A percentile compares a stretch with the other conserved stretches of the same genome.
These are phyloP conservation scores for Malus hybrid DNA, from an alignment of 331 rosid species.

Conservation along the genomic window DNA sequence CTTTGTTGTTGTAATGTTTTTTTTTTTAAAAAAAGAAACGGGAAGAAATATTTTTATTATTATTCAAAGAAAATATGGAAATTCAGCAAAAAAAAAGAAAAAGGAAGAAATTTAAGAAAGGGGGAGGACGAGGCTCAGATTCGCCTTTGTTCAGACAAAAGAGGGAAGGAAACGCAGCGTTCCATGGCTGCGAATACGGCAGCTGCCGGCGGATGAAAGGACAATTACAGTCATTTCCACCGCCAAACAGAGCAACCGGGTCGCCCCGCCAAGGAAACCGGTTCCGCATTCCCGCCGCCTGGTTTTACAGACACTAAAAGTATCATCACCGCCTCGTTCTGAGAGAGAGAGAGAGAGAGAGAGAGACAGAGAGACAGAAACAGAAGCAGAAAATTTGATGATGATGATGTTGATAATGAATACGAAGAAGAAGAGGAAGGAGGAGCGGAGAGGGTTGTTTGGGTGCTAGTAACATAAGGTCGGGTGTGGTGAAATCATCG, in stretches of 20 bases:
- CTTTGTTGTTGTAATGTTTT: too few species aligned
- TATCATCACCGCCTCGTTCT: slow-evolving; percentile 12
- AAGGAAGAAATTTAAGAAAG: neutral
- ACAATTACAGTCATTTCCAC: neutral
- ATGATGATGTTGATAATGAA: neutral
- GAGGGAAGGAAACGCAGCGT: neutral
- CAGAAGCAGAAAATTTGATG: neutral
- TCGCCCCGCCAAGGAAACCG: slow-evolving; percentile 6
- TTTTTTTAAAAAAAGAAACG: too few species aligned
- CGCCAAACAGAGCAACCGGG: slow-evolving; percentile 6
- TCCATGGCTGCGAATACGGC: slow-evolving; percentile 5
- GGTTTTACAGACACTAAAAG: neutral
- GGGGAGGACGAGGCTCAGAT: neutral
- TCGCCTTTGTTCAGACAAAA: slow-evolving; percentile 5
- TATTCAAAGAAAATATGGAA: too few species aligned
- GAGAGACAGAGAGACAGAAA: neutral
- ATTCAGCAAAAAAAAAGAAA: neutral
- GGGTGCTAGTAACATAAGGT: neutral
- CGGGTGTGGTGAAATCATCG: slow-evolving; percentile 1
- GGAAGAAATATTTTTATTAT: too few species aligned
- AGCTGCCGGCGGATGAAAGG: neutral
- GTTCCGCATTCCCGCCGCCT: neutral
- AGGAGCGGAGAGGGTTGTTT: neutral
- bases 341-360: neutral
- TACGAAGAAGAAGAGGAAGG: neutral